Percentiles rank a stretch among this genome's conserved stretches.
Conservation (phyloP, 306 rosid genomes). For the Mucuna pruriens region DNA sequence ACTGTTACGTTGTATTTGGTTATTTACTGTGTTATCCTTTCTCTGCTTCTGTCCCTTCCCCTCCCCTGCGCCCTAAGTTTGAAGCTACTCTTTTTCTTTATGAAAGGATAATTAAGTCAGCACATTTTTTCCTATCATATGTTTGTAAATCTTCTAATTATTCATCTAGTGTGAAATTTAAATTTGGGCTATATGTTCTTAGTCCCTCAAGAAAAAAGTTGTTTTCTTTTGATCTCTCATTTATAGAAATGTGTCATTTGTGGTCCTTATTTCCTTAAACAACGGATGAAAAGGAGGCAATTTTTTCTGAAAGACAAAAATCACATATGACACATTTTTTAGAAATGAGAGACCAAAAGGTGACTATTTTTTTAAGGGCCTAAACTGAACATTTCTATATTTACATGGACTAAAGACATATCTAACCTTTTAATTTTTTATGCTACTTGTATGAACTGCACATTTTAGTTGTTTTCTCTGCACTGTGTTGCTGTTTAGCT, state of each 20-base stretch:
- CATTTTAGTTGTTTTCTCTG: not conserved
- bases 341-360: not conserved
- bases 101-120: not conserved
- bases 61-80: not conserved
- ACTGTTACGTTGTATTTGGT: not conserved
- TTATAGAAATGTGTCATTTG: not conserved
- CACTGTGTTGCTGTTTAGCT: not conserved
- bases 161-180: slow-evolving; percentile 24
- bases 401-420: not conserved
- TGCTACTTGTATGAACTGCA: not conserved
- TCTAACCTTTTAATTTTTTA: not conserved
- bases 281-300: not conserved
- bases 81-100: not conserved
- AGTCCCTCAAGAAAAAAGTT: not conserved
- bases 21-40: no score
- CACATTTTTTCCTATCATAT: not conserved
- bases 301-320: not conserved
- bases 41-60: no score
- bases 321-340: not conserved
- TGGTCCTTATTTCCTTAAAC: not conserved
- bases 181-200: not conserved
- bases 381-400: not conserved
- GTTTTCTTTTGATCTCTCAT: not conserved
- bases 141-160: not conserved
- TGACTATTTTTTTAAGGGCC: not conserved